These are phyloP conservation scores for Ceraceosorus guamensis DNA, from an alignment of 1,284 basidiomycete species.

Conservation along the genomic window DNA sequence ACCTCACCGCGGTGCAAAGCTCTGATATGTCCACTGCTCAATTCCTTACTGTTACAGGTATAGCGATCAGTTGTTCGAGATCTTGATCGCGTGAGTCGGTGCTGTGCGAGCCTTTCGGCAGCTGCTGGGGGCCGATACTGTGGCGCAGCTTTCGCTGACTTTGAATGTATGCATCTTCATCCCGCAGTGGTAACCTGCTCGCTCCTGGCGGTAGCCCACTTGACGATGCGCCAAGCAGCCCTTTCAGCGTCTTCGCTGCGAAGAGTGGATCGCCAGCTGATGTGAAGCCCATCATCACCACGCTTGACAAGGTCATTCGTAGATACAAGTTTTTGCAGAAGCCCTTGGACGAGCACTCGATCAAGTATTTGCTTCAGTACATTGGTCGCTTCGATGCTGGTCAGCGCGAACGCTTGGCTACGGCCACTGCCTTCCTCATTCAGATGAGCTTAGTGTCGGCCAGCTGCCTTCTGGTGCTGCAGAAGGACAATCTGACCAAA, in stretches of 20 bases:
- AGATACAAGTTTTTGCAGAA: conserved; percentile 96
- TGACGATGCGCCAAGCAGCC: conserved; percentile 70
- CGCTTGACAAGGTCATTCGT: conserved; percentile 88
- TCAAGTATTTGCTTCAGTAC: conserved; percentile 80
- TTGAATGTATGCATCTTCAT: background rate
- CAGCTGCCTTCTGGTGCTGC: conserved; percentile 69
- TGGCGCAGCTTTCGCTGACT: no score
- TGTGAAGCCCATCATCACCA: conserved; percentile 83
- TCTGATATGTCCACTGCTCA: no score
- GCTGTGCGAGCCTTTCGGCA: background rate
- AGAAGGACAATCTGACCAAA: conserved; percentile 90
- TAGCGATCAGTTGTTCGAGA: conserved; percentile 88
- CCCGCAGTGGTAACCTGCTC: conserved; percentile 69
- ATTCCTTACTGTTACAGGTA: no score
- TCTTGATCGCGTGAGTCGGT: conserved; percentile 63
- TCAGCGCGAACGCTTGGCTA: conserved; percentile 68
- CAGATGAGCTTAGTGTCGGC: conserved; percentile 71
- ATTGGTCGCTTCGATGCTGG: conserved; percentile 54
- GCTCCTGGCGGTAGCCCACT: conserved; percentile 88
- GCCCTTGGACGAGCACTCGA: conserved; percentile 76
- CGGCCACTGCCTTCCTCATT: conserved; percentile 71
- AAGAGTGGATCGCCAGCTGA: conserved; percentile 38
- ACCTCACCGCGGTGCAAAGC: no score
- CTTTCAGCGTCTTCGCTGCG: conserved; percentile 76
- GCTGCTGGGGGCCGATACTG: no score